A percentile compares a stretch with the other conserved stretches of the same genome.
Evolutionary conservation across 176 grass and related monocot species (phyloP).

Genomic region (Urochloa ruziziensis): DNA sequence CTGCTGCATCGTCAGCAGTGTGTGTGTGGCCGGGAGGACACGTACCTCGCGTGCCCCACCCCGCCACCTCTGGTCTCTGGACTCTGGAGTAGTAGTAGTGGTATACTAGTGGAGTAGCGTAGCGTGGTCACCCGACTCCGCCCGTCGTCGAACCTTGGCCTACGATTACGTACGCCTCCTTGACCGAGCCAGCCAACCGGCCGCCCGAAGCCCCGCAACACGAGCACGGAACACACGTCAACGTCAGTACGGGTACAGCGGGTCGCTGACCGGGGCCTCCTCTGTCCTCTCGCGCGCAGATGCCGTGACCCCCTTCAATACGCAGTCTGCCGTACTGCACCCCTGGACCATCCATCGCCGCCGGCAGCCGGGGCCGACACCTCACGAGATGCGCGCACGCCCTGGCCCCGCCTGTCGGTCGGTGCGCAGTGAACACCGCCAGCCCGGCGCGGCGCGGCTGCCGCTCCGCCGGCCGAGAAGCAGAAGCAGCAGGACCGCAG

Average conservation of each 20-base stretch:
- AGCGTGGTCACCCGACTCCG: neutral
- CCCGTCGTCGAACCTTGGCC: neutral
- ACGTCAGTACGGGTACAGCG: neutral
- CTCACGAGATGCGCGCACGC: neutral
- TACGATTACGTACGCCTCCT: neutral
- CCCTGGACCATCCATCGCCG: neutral
- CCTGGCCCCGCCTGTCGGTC: neutral
- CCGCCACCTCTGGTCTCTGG: no score
- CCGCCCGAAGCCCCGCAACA: no score
- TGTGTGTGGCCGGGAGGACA: slow-evolving; percentile 25
- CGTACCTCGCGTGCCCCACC: neutral
- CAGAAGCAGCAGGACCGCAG: neutral
- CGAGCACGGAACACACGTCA: neutral
- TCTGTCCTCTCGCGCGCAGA: no score
- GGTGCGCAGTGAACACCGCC: neutral
- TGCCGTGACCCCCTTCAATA: slow-evolving; percentile 5
- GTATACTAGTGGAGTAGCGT: neutral
- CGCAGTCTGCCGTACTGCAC: neutral
- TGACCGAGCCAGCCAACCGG: neutral
- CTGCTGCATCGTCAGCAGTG: neutral
- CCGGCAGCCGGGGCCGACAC: neutral
- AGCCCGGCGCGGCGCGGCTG: neutral
- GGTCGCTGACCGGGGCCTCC: neutral
- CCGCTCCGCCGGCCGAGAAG: neutral
- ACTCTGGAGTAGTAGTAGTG: no score